Conservation (phyloP, 345 rosid species). For the Cardamine occulta region DNA sequence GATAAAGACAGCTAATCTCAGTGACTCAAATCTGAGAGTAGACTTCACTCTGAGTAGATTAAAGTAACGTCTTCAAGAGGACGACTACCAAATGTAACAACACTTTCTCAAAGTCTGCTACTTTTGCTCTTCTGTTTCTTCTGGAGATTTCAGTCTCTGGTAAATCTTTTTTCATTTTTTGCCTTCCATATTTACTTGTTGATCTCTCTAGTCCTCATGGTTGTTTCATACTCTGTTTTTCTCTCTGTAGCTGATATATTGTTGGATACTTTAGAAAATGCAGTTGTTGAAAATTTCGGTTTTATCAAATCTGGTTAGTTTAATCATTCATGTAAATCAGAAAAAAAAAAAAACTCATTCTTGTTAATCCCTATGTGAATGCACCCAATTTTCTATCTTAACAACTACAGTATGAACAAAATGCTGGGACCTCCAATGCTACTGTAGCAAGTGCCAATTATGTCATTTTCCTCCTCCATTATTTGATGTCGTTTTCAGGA, state of each 20-base stretch:
- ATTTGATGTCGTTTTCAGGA: constrained; percentile 26
- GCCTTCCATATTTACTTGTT: background rate
- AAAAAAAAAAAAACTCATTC: background rate
- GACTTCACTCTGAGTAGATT: constrained; percentile 39
- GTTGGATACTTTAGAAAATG: background rate
- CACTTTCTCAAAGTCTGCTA: constrained; percentile 4
- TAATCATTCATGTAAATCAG: background rate
- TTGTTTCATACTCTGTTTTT: constrained; percentile 19
- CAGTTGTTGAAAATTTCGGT: background rate
- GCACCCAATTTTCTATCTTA: background rate
- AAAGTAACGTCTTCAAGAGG: constrained; percentile 22
- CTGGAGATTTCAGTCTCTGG: constrained; percentile 11
- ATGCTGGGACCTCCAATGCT: background rate
- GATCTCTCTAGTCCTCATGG: background rate
- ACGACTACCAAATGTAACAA: constrained; percentile 32
- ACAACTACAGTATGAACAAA: background rate
- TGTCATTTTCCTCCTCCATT: constrained; percentile 38
- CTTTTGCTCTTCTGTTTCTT: constrained; percentile 17
- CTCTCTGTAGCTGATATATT: background rate
- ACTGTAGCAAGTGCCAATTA: constrained; percentile 20
- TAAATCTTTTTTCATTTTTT: background rate
- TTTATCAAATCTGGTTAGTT: background rate
- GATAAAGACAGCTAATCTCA: constrained; percentile 22
- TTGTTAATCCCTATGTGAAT: background rate
- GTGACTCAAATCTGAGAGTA: constrained; percentile 37